Conservation (phyloP, 2,329 filamentous ascomycete species). For the Monosporascus cannonballus region DNA sequence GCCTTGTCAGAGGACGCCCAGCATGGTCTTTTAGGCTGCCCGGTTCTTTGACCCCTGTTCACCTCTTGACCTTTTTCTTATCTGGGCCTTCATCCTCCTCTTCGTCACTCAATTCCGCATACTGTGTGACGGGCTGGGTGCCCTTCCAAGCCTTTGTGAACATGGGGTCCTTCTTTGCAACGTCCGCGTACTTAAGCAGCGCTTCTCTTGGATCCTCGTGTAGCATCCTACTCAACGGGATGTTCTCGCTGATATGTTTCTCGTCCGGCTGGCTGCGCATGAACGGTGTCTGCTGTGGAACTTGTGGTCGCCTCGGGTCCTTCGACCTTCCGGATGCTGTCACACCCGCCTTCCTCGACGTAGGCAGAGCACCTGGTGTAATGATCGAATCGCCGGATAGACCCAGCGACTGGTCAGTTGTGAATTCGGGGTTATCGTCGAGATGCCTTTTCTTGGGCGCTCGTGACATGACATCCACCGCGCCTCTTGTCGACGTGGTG, state of each 20-base stretch:
- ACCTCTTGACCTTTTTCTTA: constrained; percentile 56
- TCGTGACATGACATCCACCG: constrained; percentile 83
- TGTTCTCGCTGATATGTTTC: constrained; percentile 79
- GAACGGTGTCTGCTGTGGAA: constrained; percentile 82
- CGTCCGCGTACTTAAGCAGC: constrained; percentile 87
- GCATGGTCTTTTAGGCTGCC: no score
- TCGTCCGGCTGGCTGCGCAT: constrained; percentile 86
- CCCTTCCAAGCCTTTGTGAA: constrained; percentile 92
- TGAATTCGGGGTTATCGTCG: constrained; percentile 84
- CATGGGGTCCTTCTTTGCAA: constrained; percentile 85
- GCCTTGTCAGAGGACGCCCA: no score
- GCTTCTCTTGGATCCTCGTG: constrained; percentile 96
- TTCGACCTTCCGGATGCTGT: constrained; percentile 70
- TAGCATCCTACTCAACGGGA: constrained; percentile 85
- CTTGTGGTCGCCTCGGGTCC: constrained; percentile 79
- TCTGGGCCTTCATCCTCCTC: constrained; percentile 65
- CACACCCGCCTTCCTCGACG: constrained; percentile 58
- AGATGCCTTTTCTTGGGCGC: constrained; percentile 93
- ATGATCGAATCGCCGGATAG: constrained; percentile 80
- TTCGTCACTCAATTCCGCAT: constrained; percentile 82
- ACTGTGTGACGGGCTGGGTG: constrained; percentile 89
- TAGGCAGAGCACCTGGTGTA: constrained; percentile 54
- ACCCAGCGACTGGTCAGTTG: constrained; percentile 74
- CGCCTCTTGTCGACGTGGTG: constrained; percentile 71
- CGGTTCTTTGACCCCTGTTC: constrained; percentile 13